Evolutionary conservation across 2,329 filamentous ascomycete species (phyloP), one percentile per base, ranked within the genome.

Genomic region (Nakataea oryzae): DNA sequence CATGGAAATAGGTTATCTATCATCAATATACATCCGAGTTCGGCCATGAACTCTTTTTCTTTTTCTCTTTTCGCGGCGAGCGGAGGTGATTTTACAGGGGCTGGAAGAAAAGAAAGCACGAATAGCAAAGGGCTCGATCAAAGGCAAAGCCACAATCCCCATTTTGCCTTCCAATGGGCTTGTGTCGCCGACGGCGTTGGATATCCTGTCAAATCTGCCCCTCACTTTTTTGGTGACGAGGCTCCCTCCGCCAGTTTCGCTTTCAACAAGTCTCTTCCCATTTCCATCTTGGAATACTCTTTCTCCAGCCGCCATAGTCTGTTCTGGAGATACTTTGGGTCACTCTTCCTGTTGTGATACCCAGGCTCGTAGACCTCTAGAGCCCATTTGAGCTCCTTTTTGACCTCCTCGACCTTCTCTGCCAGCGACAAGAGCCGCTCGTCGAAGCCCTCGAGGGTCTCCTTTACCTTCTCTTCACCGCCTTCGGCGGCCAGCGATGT

Each of bases 391-490:
- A 71, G 61, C 29, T 54, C 17, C 17, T 69, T 70, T 54, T 72
- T 69, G 4, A 72, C 59, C 29, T 65, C 63, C 60, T 73, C 68
- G 17, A 77, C 72, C 61, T 76, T 70, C 17, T 7, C 41, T 17
- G 41, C 41, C 41, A 50, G 21, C 4, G 56, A 72, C 9, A 50
- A n/a, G 4, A 50, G 17, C 41, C 24, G 17, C 9, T n/a, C 7
- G 1, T n/a, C 17, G 11, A 50, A 50, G 6, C 21, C 41, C 21
- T 9, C 17, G 21, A 50, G 41, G 21, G 21, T 17, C 17, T 50
- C 21, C 21, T 9, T 6, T 11, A n/a, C 21, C 11, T 11, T 50
- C 21, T 24, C 41, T n/a, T n/a, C 5, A n/a, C 24, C 41, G 21
- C 13, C 17, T 8, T n/a, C 14, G 5, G 58, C 12, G 8, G 11